Percentiles rank a stretch among this genome's conserved stretches.
phyloP scores from a whole-genome alignment of 768 basidiomycete genomes.

The Tubosaeta sp. region DNA sequence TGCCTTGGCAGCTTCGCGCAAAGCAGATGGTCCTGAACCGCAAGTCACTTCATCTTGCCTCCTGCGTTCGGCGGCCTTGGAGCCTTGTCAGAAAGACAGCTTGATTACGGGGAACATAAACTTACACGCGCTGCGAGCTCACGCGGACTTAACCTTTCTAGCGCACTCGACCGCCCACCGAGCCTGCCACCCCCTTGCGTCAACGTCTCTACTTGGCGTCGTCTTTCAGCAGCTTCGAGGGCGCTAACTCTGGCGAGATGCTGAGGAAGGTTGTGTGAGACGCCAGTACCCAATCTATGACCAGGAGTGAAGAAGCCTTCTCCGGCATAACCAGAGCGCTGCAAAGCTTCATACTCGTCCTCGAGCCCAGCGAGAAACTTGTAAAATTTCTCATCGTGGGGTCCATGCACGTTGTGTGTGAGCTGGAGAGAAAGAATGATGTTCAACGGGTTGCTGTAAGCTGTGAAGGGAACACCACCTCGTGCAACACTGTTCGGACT shows the following conservation, averaged over 20 bases:
- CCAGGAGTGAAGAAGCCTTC: constrained; percentile 89
- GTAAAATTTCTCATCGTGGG: constrained; percentile 85
- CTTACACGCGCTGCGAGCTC: constrained; percentile 59
- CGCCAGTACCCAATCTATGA: constrained; percentile 56
- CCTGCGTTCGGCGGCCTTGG: constrained; percentile 83
- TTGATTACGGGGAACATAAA: constrained; percentile 36
- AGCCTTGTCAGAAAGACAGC: constrained; percentile 1
- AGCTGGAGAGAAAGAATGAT: constrained; percentile 47
- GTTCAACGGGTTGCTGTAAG: neutral
- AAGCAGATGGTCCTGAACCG: constrained; percentile 52
- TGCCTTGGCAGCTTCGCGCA: constrained; percentile 65
- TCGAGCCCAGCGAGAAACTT: constrained; percentile 67
- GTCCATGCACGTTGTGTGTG: constrained; percentile 84
- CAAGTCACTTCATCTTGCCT: constrained; percentile 72
- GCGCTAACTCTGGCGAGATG: constrained; percentile 64
- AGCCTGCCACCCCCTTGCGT: constrained; percentile 56
- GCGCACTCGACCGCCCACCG: constrained; percentile 45
- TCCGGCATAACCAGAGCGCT: constrained; percentile 78
- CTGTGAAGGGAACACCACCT: constrained; percentile 41
- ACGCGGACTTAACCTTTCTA: constrained; percentile 49
- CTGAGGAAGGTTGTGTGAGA: constrained; percentile 65
- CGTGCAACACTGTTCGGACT: constrained; percentile 85
- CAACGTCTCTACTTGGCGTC: constrained; percentile 42
- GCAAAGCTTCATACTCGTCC: constrained; percentile 80
- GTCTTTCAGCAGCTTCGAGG: constrained; percentile 76